Conservation (phyloP, 2,329 filamentous ascomycete genomes). For the Hymenotorrendiella dingleyae region DNA sequence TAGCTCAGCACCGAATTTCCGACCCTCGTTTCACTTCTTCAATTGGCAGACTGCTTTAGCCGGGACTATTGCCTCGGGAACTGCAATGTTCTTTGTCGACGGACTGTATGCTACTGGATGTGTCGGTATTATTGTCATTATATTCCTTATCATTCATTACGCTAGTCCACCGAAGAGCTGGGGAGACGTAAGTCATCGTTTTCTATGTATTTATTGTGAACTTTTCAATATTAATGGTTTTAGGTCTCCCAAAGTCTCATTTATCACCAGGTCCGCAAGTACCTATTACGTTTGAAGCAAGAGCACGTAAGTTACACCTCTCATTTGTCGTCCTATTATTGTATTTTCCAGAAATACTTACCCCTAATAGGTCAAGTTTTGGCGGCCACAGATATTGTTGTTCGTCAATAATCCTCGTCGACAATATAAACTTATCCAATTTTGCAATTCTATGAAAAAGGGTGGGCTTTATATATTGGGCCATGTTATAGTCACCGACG, state of each 20-base stretch:
- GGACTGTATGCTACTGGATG: constrained; percentile 72
- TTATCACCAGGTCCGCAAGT: constrained; percentile 81
- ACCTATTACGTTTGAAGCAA: too few species aligned
- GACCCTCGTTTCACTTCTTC: constrained; percentile 84
- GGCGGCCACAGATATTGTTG: constrained; percentile 81
- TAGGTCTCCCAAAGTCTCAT: constrained; percentile 86
- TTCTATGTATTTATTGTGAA: too few species aligned
- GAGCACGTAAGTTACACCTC: too few species aligned
- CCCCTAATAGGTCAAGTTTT: constrained; percentile 90
- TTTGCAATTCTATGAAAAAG: constrained; percentile 88
- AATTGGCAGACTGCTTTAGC: constrained; percentile 75
- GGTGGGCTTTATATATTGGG: constrained; percentile 76
- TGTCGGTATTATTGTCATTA: constrained; percentile 64
- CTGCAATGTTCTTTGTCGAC: constrained; percentile 87
- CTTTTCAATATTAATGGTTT: too few species aligned
- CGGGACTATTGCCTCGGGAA: constrained; percentile 69
- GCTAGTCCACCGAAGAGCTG: constrained; percentile 79
- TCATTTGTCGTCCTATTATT: too few species aligned
- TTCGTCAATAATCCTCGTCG: constrained; percentile 77
- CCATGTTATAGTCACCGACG: constrained; percentile 79
- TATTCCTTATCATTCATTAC: constrained; percentile 83
- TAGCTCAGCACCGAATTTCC: constrained; percentile 81
- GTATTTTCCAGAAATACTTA: constrained; percentile 81
- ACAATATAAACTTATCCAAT: constrained; percentile 79
- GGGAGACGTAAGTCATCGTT: too few species aligned